Percentiles rank a stretch among this genome's conserved stretches.
Evolutionary conservation across 495 filamentous ascomycete species (phyloP).

Genomic region (Trichocladium uniseriatum): DNA sequence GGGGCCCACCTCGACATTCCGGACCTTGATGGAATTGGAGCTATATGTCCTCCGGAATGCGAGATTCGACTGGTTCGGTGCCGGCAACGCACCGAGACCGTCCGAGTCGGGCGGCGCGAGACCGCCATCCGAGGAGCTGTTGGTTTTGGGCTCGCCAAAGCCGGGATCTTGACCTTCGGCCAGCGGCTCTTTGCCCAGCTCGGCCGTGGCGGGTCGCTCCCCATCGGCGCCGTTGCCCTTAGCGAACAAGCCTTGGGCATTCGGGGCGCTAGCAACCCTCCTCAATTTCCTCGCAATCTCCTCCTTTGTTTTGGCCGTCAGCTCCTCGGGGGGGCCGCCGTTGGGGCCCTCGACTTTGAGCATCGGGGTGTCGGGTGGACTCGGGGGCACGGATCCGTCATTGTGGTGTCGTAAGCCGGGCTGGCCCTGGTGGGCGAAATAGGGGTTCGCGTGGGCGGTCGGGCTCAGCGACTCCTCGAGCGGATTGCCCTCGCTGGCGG

Average conservation of each 20-base stretch:
- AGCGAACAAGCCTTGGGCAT: slow-evolving; percentile 86
- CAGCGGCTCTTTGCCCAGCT: slow-evolving; percentile 69
- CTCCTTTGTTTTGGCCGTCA: slow-evolving; percentile 74
- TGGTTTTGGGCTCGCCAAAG: slow-evolving; percentile 34
- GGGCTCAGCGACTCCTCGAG: slow-evolving; percentile 84
- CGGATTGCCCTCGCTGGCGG: slow-evolving; percentile 86
- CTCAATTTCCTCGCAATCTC: slow-evolving; percentile 86
- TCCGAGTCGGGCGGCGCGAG: slow-evolving; percentile 20
- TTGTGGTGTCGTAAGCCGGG: slow-evolving; percentile 90
- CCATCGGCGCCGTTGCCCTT: slow-evolving; percentile 38
- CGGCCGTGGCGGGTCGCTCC: slow-evolving; percentile 69
- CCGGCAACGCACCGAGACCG: slow-evolving; percentile 32
- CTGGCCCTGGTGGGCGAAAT: slow-evolving; percentile 93
- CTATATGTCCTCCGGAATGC: slow-evolving; percentile 93
- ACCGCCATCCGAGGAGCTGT: slow-evolving; percentile 14
- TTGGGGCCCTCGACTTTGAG: slow-evolving; percentile 64
- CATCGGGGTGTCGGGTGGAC: slow-evolving; percentile 84
- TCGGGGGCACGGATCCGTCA: slow-evolving; percentile 87
- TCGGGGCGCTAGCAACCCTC: slow-evolving; percentile 90
- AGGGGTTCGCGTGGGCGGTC: slow-evolving; percentile 91
- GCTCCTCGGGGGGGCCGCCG: slow-evolving; percentile 46
- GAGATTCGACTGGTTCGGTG: slow-evolving; percentile 43
- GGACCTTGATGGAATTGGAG: slow-evolving; percentile 96
- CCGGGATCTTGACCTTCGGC: slow-evolving; percentile 48
- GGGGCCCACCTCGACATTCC: slow-evolving; percentile 92